Base-by-base conservation (phyloP, 1,139 yeast species). In the Kodamaea sp. region DNA sequence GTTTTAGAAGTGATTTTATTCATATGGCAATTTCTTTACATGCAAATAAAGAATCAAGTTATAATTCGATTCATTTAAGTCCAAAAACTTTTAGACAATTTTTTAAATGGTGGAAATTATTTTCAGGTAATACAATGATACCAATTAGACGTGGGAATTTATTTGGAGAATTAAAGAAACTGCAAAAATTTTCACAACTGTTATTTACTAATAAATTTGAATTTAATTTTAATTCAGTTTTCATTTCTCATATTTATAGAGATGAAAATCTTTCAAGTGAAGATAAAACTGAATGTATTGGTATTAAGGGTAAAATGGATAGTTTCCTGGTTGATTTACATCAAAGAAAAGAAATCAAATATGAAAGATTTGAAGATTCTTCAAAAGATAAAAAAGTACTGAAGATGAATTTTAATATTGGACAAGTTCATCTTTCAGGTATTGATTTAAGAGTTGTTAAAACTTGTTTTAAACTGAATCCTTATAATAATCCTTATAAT, bases 1-100 rank as follows among this genome's bases (percentile, higher is more conserved):
- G 87, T 0, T 90, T 85, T 63, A 67, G 97, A 55, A 81, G 94
- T 40, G 80, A 85, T 38, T 85, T 75, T 50, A 70, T 89, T 11
- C 96, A 88, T 55, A 67, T 90, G 75, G 86, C 94, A 0, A 70
- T 90, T 25, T 72, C 86, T 0, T 70, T 90, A 32, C 63, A 73
- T 31, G 85, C 95, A 22, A 58, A 65, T 43, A 57, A 58, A 22
- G 65, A 60, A 7, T 48, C 57, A 4, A 63, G 71, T 43, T 66
- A 70, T 44, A 72, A 71, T 46, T 56, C 75, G 1, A 66, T 72
- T 27, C 74, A 70, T 46, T 55, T 71, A 34, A 60, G 63, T 30
- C 75, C 76, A 2, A 63, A 61, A 8, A 62, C 64, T 0, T 69
- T 72, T 47, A 41, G 47, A 15, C 74, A 67, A 34, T 67, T 70